Percentiles rank a stretch among this genome's conserved stretches.
These are phyloP conservation scores for Rubia yunnanensis DNA, from an alignment of 257 asterid species.

Conservation along the genomic window DNA sequence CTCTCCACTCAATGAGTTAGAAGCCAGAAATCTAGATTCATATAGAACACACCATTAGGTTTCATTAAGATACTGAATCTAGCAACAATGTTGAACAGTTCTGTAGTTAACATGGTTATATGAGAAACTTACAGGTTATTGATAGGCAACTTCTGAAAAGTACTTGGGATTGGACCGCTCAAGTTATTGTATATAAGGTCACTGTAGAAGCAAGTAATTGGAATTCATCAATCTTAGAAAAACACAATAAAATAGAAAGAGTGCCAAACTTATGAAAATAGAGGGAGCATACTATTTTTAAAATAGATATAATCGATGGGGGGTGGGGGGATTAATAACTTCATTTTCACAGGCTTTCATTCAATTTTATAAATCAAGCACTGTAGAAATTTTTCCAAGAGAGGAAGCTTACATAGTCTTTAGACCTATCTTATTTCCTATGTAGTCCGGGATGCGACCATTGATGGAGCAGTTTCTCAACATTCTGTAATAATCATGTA, in stretches of 20 bases:
- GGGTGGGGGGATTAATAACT: no score
- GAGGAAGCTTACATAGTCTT: slow-evolving; percentile 47
- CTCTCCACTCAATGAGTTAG: slow-evolving; percentile 63
- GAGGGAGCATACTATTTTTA: neutral
- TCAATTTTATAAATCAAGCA: neutral
- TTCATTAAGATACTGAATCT: neutral
- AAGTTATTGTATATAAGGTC: slow-evolving; percentile 79
- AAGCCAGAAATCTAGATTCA: slow-evolving; percentile 52
- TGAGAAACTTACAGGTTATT: slow-evolving; percentile 35
- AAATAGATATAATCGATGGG: no score
- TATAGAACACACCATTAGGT: neutral
- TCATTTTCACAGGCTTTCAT: neutral
- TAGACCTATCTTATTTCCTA: slow-evolving; percentile 24
- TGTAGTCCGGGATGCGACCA: slow-evolving; percentile 50
- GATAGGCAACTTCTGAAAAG: slow-evolving; percentile 15
- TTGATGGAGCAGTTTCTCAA: slow-evolving; percentile 68
- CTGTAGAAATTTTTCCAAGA: neutral
- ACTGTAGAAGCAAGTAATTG: slow-evolving; percentile 30
- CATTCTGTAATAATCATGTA: slow-evolving; percentile 46
- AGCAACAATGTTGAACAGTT: neutral
- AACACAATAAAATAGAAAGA: neutral
- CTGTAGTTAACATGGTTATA: neutral
- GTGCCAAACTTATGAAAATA: neutral
- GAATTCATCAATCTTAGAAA: neutral
- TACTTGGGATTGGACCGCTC: slow-evolving; percentile 43